Conservation (phyloP, 2,329 filamentous ascomycete species). For the Verticillium nubilum region DNA sequence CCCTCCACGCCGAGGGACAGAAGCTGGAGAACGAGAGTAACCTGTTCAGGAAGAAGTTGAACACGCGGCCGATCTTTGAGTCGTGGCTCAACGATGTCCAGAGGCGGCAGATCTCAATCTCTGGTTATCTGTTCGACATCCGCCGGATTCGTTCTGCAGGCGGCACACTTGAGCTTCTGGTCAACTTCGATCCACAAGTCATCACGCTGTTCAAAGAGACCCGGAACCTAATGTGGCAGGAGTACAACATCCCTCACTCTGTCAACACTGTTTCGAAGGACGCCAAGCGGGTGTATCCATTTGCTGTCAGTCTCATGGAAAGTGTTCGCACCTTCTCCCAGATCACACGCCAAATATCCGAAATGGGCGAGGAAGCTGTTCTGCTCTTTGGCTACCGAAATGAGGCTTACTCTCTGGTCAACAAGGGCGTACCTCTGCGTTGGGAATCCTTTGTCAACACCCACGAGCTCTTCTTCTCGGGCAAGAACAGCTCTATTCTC, state of each 20-base stretch:
- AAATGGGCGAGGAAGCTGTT: slow-evolving; percentile 83
- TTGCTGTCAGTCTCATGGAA: slow-evolving; percentile 97
- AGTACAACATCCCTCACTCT: slow-evolving; percentile 87
- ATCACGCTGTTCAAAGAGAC: slow-evolving; percentile 99
- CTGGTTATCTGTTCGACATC: slow-evolving; percentile 87
- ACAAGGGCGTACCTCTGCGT: slow-evolving; percentile 81
- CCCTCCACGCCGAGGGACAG: slow-evolving; percentile 87
- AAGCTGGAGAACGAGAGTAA: slow-evolving; percentile 89
- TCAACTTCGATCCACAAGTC: slow-evolving; percentile 96
- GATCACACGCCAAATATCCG: slow-evolving; percentile 75
- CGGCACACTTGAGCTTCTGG: slow-evolving; percentile 78
- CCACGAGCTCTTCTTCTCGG: slow-evolving; percentile 75
- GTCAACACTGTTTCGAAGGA: slow-evolving; percentile 97
- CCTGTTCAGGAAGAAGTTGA: slow-evolving; percentile 92
- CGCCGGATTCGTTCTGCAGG: slow-evolving; percentile 83
- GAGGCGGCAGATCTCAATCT: slow-evolving; percentile 82
- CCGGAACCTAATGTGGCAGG: slow-evolving; percentile 90
- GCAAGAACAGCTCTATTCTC: slow-evolving; percentile 32
- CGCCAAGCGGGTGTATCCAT: slow-evolving; percentile 97
- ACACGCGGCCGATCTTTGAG: slow-evolving; percentile 89
- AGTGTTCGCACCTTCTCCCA: slow-evolving; percentile 92
- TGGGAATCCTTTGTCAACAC: slow-evolving; percentile 99
- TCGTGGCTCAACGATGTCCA: slow-evolving; percentile 92
- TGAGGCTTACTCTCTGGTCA: slow-evolving; percentile 76
- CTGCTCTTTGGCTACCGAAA: slow-evolving; percentile 88